Evolutionary conservation across 768 basidiomycete species (phyloP).

Genomic region (Exsudoporus frostii): DNA sequence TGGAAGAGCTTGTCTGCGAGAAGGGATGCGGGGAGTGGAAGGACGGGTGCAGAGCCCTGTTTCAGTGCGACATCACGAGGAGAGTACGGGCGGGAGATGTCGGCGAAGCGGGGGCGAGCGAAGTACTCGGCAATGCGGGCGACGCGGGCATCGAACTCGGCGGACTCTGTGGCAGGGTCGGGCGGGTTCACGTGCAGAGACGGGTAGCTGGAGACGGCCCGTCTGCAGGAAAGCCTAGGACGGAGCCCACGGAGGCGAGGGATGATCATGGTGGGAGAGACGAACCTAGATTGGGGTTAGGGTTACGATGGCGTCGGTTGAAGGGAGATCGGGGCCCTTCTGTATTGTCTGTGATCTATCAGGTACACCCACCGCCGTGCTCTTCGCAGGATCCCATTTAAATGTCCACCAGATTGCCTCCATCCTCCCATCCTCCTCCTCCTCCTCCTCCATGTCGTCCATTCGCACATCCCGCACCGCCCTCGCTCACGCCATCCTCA

Average conservation of each 20-base stretch:
- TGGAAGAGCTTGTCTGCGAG: conserved; percentile 84
- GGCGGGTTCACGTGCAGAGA: conserved; percentile 56
- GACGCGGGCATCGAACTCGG: conserved; percentile 59
- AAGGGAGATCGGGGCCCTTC: conserved; percentile 18
- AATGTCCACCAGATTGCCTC: conserved; percentile 11
- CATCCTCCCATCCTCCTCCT: not conserved
- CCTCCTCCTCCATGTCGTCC: conserved; percentile 14
- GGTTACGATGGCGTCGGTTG: conserved; percentile 22
- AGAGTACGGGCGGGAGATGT: conserved; percentile 76
- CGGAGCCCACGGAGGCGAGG: conserved; percentile 11
- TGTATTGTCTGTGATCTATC: too few species aligned
- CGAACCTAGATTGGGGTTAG: conserved; percentile 36
- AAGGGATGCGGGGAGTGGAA: conserved; percentile 72
- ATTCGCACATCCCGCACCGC: conserved; percentile 40
- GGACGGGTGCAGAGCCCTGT: conserved; percentile 81
- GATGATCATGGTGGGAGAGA: conserved; percentile 29
- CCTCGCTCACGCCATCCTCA: conserved; percentile 53
- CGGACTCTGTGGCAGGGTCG: conserved; percentile 52
- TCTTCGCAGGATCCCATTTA: conserved; percentile 19
- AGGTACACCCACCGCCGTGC: too few species aligned
- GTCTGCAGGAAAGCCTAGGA: not conserved
- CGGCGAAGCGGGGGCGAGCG: conserved; percentile 64
- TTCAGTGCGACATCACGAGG: conserved; percentile 80
- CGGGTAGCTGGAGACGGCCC: conserved; percentile 36
- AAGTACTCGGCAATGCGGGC: conserved; percentile 71